Evolutionary conservation across 176 grass and related monocot genomes (phyloP).

Genomic region (Carex parvula): DNA sequence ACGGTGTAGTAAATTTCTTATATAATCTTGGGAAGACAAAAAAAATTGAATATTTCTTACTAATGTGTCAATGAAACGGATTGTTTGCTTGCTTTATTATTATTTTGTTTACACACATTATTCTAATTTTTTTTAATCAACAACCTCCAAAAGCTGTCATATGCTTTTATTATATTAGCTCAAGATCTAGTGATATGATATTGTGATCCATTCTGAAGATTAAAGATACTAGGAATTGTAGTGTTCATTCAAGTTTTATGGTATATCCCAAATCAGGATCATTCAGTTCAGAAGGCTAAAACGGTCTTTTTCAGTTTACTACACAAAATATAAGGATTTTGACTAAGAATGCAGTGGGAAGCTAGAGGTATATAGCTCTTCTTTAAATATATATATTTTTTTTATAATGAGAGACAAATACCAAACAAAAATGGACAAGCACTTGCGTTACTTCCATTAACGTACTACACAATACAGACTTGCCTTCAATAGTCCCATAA

Average conservation of each 20-base stretch:
- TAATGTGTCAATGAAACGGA: not conserved
- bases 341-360: not conserved
- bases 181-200: not conserved
- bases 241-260: not conserved
- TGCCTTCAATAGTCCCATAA: not conserved
- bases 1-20: conserved; percentile 1
- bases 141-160: not conserved
- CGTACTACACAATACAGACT: not conserved
- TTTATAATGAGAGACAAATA: not conserved
- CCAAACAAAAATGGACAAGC: not conserved
- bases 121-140: not conserved
- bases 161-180: not conserved
- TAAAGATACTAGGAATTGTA: not conserved
- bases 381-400: not conserved
- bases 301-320: not conserved
- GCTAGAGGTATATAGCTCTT: not conserved
- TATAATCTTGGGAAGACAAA: not conserved
- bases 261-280: not conserved
- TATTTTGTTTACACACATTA: not conserved
- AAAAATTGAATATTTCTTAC: not conserved
- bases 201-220: not conserved
- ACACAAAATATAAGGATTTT: not conserved
- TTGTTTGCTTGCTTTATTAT: not conserved
- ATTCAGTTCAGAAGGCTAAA: not conserved
- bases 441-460: not conserved